These are phyloP conservation scores for Chlorella sorokiniana DNA, from an alignment of 139 green algal species.

Conservation along the genomic window DNA sequence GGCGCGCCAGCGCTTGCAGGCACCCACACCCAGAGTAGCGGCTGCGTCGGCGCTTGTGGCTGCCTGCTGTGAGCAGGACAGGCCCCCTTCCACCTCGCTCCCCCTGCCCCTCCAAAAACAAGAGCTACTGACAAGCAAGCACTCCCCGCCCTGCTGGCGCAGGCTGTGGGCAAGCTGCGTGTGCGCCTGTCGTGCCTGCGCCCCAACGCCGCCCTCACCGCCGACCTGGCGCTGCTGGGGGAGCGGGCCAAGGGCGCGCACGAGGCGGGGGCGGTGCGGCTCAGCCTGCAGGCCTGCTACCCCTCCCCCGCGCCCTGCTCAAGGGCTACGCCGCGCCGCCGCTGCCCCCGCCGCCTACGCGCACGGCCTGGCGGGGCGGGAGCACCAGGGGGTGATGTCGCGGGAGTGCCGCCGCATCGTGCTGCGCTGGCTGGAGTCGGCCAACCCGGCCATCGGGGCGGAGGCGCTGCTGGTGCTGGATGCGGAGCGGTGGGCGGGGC, in stretches of 20 bases:
- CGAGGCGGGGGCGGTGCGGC: not conserved
- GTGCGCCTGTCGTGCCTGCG: conserved; percentile 32
- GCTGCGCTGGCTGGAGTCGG: conserved; percentile 43
- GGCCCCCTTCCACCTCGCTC: not conserved
- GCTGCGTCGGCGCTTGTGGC: not conserved
- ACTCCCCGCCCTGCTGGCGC: not conserved
- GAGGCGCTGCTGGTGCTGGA: conserved; percentile 35
- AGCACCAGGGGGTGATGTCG: not conserved
- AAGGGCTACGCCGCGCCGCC: conserved; percentile 13
- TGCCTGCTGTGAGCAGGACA: not conserved
- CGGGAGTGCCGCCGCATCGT: conserved; percentile 26
- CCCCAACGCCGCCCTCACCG: not conserved
- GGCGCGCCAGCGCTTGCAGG: too few relatives aligned
- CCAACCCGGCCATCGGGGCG: conserved; percentile 33
- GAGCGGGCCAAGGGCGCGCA: conserved; percentile 28
- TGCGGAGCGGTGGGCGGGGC: conserved; percentile 23
- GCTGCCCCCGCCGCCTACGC: conserved; percentile 17
- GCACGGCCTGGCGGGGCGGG: conserved; percentile 8
- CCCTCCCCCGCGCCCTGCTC: conserved; percentile 1
- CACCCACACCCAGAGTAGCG: not conserved
- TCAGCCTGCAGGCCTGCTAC: conserved; percentile 21
- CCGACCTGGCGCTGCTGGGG: conserved; percentile 28
- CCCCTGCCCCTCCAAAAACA: not conserved
- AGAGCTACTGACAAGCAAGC: not conserved
- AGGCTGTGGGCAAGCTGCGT: conserved; percentile 38